Evolutionary conservation across 768 basidiomycete species (phyloP).

Genomic region (Phlebiopsis flavidoalba): DNA sequence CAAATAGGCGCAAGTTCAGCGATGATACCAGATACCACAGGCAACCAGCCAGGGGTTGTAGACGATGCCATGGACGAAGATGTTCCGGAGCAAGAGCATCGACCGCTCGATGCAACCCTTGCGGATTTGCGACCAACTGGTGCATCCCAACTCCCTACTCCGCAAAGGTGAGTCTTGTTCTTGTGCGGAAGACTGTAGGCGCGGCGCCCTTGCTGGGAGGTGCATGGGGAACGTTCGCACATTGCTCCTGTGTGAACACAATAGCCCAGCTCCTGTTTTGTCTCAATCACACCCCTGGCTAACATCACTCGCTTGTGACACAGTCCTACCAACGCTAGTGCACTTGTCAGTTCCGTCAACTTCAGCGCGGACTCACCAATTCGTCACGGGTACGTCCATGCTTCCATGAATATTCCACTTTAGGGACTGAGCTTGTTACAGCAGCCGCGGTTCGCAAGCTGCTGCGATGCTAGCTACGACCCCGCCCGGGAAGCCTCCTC

Average conservation of each 20-base stretch:
- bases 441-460: not conserved
- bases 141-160: conserved; percentile 27
- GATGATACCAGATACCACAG: not conserved
- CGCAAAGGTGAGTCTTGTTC: conserved; percentile 26
- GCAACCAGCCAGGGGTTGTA: not conserved
- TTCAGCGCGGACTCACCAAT: conserved; percentile 12
- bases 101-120: not conserved
- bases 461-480: not conserved
- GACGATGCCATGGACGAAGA: not conserved
- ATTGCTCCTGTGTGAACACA: not conserved
- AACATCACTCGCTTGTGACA: not conserved
- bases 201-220: too few relatives aligned
- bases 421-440: not conserved
- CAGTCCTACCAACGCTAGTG: conserved; percentile 30
- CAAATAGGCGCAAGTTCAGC: not conserved
- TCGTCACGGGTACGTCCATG: conserved; percentile 1
- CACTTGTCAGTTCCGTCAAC: conserved; percentile 21
- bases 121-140: not conserved
- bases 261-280: not conserved
- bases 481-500: not conserved
- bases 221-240: not conserved
- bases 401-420: not conserved
- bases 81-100: not conserved
- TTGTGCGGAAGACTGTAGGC: not conserved
- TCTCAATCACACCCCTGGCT: not conserved